Conservation (phyloP, 1,284 basidiomycete species). For the Melampsora larici-populina region DNA sequence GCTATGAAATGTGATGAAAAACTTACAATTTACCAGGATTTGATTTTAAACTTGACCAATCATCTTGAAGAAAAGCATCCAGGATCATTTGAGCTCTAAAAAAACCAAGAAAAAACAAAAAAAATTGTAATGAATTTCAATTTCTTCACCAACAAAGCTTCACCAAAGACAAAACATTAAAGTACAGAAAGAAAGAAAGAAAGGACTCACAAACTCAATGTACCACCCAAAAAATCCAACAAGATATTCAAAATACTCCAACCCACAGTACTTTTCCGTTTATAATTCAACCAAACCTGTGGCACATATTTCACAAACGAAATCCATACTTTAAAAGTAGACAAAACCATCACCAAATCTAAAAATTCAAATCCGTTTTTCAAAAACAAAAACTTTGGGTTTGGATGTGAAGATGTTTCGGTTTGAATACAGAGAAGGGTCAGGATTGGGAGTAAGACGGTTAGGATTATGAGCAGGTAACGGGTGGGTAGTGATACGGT, state of each 20-base stretch:
- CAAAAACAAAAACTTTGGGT: background rate
- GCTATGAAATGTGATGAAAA: background rate
- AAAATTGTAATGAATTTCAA: no score
- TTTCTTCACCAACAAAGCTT: background rate
- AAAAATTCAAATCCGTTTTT: constrained; percentile 15
- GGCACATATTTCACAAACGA: constrained; percentile 38
- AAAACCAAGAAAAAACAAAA: background rate
- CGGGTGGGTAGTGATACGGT: background rate
- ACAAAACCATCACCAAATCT: constrained; percentile 37
- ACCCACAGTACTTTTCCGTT: constrained; percentile 18
- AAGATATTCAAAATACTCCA: constrained; percentile 44
- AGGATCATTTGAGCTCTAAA: constrained; percentile 37
- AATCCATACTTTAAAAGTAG: constrained; percentile 54
- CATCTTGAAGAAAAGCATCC: constrained; percentile 23
- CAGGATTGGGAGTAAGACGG: no score
- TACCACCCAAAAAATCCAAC: constrained; percentile 44
- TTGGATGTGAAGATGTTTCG: no score
- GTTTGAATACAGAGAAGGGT: no score
- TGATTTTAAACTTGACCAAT: constrained; percentile 29
- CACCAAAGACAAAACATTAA: background rate
- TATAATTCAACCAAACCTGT: constrained; percentile 28
- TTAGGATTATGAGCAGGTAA: background rate
- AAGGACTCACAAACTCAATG: constrained; percentile 23
- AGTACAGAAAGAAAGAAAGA: background rate
- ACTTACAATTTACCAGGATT: constrained; percentile 36